These are phyloP conservation scores for Polymyxa betae DNA, from an alignment of 208 protist species.

Conservation along the genomic window DNA sequence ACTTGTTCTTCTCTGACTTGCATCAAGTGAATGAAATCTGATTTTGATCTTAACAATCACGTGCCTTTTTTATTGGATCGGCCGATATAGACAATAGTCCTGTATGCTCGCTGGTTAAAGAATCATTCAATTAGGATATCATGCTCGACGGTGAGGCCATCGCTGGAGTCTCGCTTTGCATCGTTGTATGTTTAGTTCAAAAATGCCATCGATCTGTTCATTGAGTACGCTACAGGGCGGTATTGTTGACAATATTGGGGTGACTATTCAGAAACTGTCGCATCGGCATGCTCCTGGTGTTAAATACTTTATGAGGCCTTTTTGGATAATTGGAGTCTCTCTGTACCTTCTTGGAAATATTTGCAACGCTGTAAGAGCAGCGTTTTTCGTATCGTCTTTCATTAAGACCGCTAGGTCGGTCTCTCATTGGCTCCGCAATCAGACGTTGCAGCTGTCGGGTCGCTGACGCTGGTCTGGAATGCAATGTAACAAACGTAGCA, in stretches of 20 bases:
- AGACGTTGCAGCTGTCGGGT: not conserved
- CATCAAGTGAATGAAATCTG: too few relatives aligned
- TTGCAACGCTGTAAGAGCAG: not conserved
- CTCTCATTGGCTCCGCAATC: not conserved
- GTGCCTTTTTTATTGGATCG: too few relatives aligned
- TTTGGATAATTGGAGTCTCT: not conserved
- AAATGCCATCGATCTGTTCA: not conserved
- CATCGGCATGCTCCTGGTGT: not conserved
- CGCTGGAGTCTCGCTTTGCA: not conserved
- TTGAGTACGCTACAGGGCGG: not conserved
- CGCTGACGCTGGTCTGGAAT: conserved; percentile 5
- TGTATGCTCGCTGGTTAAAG: too few relatives aligned
- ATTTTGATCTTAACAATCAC: too few relatives aligned
- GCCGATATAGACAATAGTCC: too few relatives aligned
- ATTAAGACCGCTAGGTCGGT: not conserved
- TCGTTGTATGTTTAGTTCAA: not conserved
- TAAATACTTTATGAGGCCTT: not conserved
- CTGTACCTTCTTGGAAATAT: conserved; percentile 14
- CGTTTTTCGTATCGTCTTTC: not conserved
- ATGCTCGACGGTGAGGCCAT: not conserved
- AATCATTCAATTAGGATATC: too few relatives aligned
- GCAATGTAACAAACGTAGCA: not conserved
- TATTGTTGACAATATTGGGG: not conserved
- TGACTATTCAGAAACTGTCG: not conserved
- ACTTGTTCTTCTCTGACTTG: too few relatives aligned